Base-by-base conservation (phyloP, 1,284 basidiomycete genomes). In the Salmacisia buchloeana region DNA sequence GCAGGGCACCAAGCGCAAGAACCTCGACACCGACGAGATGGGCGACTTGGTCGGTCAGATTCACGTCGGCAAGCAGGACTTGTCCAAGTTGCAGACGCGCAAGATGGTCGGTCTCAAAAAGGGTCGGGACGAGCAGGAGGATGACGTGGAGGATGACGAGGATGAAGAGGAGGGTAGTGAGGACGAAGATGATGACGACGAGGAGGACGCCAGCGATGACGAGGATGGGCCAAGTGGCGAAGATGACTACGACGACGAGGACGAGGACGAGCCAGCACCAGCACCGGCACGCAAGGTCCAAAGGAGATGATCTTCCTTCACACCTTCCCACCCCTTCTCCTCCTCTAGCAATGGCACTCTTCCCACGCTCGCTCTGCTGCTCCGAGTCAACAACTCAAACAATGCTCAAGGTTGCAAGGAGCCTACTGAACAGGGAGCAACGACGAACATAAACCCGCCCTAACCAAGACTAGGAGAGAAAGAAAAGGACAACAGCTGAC, bases 11-110 rank as follows among this genome's bases (percentile, higher is more conserved):
- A 93, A 92, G 86, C 97, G 97, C 81, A 82, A 82, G 75, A 83
- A 82, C 66, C 81, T 94, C 80, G 92, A 96, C 83, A 91, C 93
- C 69, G 94, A 98, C 83, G 92, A 92, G 81, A 97, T 97, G 94
- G 94, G 94, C 63, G 92, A 98, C 81, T 82, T 94, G 81, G 86
- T 94, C 69, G 94, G 94, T 56, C 84, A 88, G 65, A 86, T 98
- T 60, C 94, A 97, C 81, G 81, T 98, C 56, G 91, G 84, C 63
- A 90, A 87, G 81, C 94, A 99, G 83, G 92, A 98, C 81, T 81
- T 99, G 71, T 82, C 79, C 70, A 89, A 85, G 82, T 78, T 98
- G 81, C 92, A 97, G 84, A 88, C 87, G 66, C 84, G 90, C 75
- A 94, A 93, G 83, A 92, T 94, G 89, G 94, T 92, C 82, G 92